Conservation (phyloP, 306 rosid species). For the Potentilla sterilis region DNA sequence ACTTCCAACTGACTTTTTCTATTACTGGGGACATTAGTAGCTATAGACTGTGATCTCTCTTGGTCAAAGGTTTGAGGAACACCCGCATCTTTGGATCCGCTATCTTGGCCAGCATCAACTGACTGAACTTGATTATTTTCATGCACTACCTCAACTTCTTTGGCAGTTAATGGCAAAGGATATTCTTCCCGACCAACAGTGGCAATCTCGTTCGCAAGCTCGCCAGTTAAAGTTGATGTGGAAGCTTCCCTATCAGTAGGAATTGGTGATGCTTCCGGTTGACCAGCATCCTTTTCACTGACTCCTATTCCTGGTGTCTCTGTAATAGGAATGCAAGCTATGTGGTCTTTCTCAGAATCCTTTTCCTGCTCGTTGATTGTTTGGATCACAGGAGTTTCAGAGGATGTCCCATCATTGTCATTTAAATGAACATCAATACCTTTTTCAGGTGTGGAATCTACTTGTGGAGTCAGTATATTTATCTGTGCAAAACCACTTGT, state of each 20-base stretch:
- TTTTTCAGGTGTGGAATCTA: slow-evolving; percentile 37
- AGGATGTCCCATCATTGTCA: slow-evolving; percentile 42
- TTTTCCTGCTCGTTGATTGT: slow-evolving; percentile 38
- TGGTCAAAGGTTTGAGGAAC: slow-evolving; percentile 36
- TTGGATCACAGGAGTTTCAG: slow-evolving; percentile 32
- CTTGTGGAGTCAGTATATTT: slow-evolving; percentile 31
- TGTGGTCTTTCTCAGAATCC: slow-evolving; percentile 31
- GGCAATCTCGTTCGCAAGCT: slow-evolving; percentile 41
- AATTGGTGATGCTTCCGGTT: slow-evolving; percentile 33
- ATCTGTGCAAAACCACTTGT: slow-evolving; percentile 32
- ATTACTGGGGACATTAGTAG: slow-evolving; percentile 34
- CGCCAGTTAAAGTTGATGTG: slow-evolving; percentile 41
- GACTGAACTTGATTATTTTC: slow-evolving; percentile 34
- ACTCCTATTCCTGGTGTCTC: slow-evolving; percentile 40
- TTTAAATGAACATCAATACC: slow-evolving; percentile 38
- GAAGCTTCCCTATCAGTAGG: slow-evolving; percentile 41
- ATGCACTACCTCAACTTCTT: slow-evolving; percentile 39
- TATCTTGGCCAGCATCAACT: slow-evolving; percentile 38
- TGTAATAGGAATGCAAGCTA: slow-evolving; percentile 33
- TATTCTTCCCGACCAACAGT: slow-evolving; percentile 45
- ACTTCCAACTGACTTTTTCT: slow-evolving; percentile 38
- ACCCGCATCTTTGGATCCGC: slow-evolving; percentile 39
- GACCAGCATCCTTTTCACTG: slow-evolving; percentile 37
- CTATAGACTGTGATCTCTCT: slow-evolving; percentile 46
- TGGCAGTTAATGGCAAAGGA: slow-evolving; percentile 26